Percentiles rank a stretch among this genome's conserved stretches.
These are phyloP conservation scores for Sphaerostilbella broomeana DNA, from an alignment of 2,329 filamentous ascomycete genomes.

Conservation along the genomic window DNA sequence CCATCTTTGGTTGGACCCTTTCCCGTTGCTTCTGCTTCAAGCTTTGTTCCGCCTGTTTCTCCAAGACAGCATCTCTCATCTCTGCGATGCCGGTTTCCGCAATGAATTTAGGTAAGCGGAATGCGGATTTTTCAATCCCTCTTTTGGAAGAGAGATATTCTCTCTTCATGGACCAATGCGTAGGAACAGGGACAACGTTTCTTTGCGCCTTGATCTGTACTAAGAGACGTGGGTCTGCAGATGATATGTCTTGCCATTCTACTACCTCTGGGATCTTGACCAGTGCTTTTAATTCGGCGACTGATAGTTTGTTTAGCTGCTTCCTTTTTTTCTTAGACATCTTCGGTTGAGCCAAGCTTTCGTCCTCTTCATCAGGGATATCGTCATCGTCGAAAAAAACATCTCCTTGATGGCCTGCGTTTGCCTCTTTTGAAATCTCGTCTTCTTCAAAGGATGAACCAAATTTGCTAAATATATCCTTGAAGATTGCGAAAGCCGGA, in stretches of 20 bases:
- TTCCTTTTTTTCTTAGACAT: conserved; percentile 95
- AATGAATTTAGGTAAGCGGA: conserved; percentile 91
- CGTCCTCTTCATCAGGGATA: conserved; percentile 78
- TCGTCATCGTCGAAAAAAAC: conserved; percentile 81
- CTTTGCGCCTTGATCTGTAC: conserved; percentile 93
- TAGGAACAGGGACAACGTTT: conserved; percentile 90
- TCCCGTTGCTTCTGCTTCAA: conserved; percentile 95
- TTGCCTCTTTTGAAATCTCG: conserved; percentile 56
- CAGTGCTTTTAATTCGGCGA: conserved; percentile 89
- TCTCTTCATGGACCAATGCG: conserved; percentile 91
- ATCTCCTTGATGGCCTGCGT: conserved; percentile 71
- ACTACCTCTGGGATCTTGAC: conserved; percentile 90
- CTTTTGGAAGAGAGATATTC: conserved; percentile 96
- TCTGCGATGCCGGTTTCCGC: conserved; percentile 95
- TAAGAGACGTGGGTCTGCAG: conserved; percentile 78
- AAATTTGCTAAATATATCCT: conserved; percentile 75
- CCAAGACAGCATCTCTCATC: conserved; percentile 93
- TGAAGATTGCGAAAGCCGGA: conserved; percentile 77
- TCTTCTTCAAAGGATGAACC: conserved; percentile 58
- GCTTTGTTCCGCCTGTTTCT: conserved; percentile 88
- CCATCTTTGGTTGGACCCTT: conserved; percentile 90
- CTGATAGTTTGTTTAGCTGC: conserved; percentile 81
- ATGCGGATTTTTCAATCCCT: conserved; percentile 91
- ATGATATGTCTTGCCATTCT: conserved; percentile 94
- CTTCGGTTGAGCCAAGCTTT: conserved; percentile 56